Percentiles rank a stretch among this genome's conserved stretches.
Evolutionary conservation across 495 filamentous ascomycete genomes (phyloP).

Genomic region (Cenococcum geophilum): DNA sequence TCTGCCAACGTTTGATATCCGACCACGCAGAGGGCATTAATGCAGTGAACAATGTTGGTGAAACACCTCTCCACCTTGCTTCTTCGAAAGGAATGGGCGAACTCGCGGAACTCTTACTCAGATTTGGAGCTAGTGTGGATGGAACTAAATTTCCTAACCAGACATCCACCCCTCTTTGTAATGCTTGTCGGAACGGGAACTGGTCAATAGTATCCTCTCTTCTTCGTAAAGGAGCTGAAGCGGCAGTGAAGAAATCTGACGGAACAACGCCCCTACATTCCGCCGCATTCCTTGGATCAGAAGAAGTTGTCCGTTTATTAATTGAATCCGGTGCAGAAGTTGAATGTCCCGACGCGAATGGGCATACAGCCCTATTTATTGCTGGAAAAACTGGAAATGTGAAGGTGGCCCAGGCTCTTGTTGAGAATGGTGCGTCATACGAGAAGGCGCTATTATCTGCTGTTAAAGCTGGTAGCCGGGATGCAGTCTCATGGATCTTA

Average conservation of each 20-base stretch:
- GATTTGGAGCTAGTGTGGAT: background rate
- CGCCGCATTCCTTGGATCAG: background rate
- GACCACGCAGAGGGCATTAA: background rate
- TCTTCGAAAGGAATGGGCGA: background rate
- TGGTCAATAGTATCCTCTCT: background rate
- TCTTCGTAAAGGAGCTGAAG: background rate
- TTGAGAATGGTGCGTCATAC: background rate
- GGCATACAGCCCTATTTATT: background rate
- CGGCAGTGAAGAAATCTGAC: background rate
- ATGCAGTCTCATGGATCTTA: background rate
- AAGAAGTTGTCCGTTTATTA: background rate
- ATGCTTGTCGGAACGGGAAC: background rate
- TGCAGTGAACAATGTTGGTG: background rate
- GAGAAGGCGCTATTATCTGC: background rate
- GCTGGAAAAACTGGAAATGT: background rate
- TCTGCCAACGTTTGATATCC: background rate
- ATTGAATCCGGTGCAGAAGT: background rate
- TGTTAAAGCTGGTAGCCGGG: background rate
- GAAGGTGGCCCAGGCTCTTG: background rate
- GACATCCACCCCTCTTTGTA: background rate
- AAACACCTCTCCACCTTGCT: background rate
- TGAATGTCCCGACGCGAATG: background rate
- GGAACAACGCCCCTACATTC: background rate
- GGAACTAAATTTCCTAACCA: background rate
- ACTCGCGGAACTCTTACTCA: background rate